Evolutionary conservation across 192 early-diverging fungal species (phyloP).

Genomic region (Umbelopsis ramanniana): DNA sequence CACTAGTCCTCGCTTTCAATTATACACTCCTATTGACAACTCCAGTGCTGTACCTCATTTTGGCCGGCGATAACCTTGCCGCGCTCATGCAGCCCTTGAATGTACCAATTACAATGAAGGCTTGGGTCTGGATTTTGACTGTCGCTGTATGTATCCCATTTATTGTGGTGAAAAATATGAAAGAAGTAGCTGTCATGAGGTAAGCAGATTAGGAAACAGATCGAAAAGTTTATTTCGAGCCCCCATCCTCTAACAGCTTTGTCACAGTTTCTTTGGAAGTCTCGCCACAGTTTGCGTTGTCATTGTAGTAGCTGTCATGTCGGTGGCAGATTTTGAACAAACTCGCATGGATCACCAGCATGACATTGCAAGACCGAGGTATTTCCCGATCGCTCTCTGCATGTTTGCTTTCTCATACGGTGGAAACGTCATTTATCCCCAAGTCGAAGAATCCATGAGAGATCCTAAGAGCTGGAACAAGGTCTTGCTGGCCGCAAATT

Average conservation of each 20-base stretch:
- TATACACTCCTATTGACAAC: conserved; percentile 68
- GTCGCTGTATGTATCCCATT: conserved; percentile 71
- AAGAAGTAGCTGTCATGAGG: conserved; percentile 66
- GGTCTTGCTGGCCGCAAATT: conserved; percentile 65
- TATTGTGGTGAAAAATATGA: conserved; percentile 71
- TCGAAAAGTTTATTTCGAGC: no score
- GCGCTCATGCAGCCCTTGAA: conserved; percentile 50
- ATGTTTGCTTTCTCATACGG: conserved; percentile 83
- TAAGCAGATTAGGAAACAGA: neutral
- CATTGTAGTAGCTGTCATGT: conserved; percentile 65
- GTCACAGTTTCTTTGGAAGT: conserved; percentile 70
- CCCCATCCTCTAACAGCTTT: neutral
- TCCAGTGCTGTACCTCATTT: conserved; percentile 71
- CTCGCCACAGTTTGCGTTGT: conserved; percentile 75
- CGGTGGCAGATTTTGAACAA: conserved; percentile 53
- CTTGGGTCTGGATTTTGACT: conserved; percentile 71
- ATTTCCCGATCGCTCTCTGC: conserved; percentile 77
- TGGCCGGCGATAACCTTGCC: conserved; percentile 73
- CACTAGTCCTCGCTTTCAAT: conserved; percentile 65
- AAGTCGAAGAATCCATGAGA: conserved; percentile 81
- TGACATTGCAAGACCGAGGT: conserved; percentile 49
- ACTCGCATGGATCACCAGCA: conserved; percentile 39
- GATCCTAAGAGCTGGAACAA: conserved; percentile 70
- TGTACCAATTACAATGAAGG: conserved; percentile 45
- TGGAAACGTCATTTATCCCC: conserved; percentile 82